A percentile compares a stretch with the other conserved stretches of the same genome.
These are phyloP conservation scores for Cicer arietinum DNA, from an alignment of 306 rosid genomes.

Conservation along the genomic window DNA sequence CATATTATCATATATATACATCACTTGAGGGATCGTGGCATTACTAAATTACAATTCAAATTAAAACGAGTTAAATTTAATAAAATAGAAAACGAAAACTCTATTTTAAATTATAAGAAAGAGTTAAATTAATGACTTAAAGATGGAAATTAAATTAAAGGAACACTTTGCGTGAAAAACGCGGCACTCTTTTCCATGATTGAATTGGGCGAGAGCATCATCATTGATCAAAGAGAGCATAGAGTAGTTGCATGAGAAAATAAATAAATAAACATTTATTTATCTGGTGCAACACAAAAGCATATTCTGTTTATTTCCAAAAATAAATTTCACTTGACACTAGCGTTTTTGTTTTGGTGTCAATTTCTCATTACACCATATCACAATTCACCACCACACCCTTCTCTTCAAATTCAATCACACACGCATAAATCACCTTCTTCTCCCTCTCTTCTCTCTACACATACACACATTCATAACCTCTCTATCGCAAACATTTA, in stretches of 20 bases:
- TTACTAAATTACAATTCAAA: too few relatives aligned
- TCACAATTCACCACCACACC: background rate
- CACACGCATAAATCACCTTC: constrained; percentile 10
- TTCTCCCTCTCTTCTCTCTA: background rate
- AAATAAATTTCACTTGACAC: background rate
- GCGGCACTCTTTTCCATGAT: constrained; percentile 51
- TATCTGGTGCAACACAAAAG: constrained; percentile 9
- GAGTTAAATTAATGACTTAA: too few relatives aligned
- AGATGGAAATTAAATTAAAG: too few relatives aligned
- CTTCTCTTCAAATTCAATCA: background rate
- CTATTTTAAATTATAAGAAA: too few relatives aligned
- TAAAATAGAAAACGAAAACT: too few relatives aligned
- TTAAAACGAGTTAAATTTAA: too few relatives aligned
- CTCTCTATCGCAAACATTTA: background rate
- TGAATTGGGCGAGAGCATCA: constrained; percentile 31
- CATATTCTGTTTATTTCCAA: constrained; percentile 24
- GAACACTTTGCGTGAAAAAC: constrained; percentile 50
- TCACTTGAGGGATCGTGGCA: too few relatives aligned
- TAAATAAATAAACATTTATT: background rate
- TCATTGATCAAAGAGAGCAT: background rate
- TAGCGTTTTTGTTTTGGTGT: constrained; percentile 17
- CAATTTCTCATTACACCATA: background rate
- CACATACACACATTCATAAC: background rate
- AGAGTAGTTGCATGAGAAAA: background rate
- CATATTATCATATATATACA: too few relatives aligned